Conservation (phyloP, 1,139 yeast species). For the Geotrichum bryndzae region DNA sequence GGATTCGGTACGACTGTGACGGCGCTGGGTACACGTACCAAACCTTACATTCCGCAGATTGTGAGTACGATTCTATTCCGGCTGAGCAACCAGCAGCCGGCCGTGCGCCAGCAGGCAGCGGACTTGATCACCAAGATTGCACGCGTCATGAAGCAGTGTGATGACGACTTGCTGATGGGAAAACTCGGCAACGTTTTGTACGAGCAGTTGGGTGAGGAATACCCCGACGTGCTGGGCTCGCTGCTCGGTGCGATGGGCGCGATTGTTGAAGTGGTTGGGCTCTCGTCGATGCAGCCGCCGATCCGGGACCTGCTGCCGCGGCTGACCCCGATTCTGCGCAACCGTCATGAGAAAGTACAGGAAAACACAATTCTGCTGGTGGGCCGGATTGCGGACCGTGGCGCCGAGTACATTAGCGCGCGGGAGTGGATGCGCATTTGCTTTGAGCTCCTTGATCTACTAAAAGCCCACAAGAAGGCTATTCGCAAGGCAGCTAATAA, state of each 20-base stretch:
- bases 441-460: conserved; percentile 81
- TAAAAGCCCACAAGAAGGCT: conserved; percentile 74
- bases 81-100: conserved; percentile 65
- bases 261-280: conserved; percentile 40
- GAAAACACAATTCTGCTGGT: conserved; percentile 75
- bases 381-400: conserved; percentile 75
- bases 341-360: conserved; percentile 88
- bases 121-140: conserved; percentile 66
- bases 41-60: conserved; percentile 71
- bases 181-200: conserved; percentile 72
- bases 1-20: conserved; percentile 62
- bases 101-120: conserved; percentile 79
- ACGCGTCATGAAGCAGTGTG: conserved; percentile 62
- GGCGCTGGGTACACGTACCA: conserved; percentile 63
- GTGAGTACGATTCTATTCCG: conserved; percentile 69
- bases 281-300: conserved; percentile 71
- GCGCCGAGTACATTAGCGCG: conserved; percentile 83
- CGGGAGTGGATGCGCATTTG: conserved; percentile 98
- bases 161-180: conserved; percentile 54
- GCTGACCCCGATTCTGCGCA: conserved; percentile 83
- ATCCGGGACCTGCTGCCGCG: conserved; percentile 79
- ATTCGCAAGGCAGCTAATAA: conserved; percentile 82
- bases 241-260: conserved; percentile 63
- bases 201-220: conserved; percentile 92
- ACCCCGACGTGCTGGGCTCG: conserved; percentile 89